Base-by-base conservation (phyloP, 192 early-diverging fungal species). In the Coemansia pectinata region DNA sequence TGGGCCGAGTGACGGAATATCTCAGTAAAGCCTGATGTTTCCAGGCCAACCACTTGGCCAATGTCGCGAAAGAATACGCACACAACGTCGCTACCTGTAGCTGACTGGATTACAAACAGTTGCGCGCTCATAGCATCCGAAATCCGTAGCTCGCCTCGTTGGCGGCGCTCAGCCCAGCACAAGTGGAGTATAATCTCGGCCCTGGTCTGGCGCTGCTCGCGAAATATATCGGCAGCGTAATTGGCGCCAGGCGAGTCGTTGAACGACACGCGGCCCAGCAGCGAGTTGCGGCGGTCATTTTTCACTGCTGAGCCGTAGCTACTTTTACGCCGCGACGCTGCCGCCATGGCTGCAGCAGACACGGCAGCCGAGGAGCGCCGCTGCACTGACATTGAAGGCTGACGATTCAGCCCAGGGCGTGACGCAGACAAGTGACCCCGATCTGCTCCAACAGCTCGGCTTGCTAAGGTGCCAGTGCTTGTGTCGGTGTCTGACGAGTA, bases 201-300 rank as follows among this genome's bases (percentile, higher is more conserved):
- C 0, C 66, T 59, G 72, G 77, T 77, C 59, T 71, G 80, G 38
- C 72, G 75, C 44, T 83, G 80, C 55, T 83, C 80, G 39, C 75
- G 65, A 38, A 83, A 74, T 48, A 74, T 65, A 45, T 83, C 80
- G 15, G 72, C 75, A 1, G 74, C 74, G 40, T 74, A 77, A 23
- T 66, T 73, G 44, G 69, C 58, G 8, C 74, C 80, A 9, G 80
- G 80, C 36, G 79, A 77, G 72, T 83, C 80, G 65, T 71, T 76
- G 59, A 83, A 74, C 4, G 80, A 83, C 6, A 74, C 72, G 0
- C 80, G 80, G 1, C 80, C 80, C 5, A 83, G 60, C 62, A 83
- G 55, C 23, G 80, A 83, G 48, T 69, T 71, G 45, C 80, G 72
- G 9, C 75, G 80, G 60, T 74, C 75, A 53, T 52, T 74, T 44